These are phyloP conservation scores for Parietichytrium sp. DNA, from an alignment of 108 stramenopile species.

Conservation along the genomic window DNA sequence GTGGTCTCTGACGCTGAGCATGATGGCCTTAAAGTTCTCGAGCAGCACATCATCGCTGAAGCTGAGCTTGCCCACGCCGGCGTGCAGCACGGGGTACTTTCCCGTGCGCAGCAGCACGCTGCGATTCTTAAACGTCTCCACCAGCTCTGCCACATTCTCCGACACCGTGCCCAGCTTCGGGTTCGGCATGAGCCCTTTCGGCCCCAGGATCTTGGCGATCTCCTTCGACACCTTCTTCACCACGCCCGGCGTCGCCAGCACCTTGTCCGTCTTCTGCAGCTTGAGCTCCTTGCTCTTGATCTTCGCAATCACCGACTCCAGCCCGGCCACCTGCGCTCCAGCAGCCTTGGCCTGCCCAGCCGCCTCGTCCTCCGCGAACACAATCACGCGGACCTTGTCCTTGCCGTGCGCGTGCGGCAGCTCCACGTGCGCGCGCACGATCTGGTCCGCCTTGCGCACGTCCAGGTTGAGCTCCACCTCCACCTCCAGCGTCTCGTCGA, in stretches of 20 bases:
- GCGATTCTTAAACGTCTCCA: conserved; percentile 64
- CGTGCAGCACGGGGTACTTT: conserved; percentile 77
- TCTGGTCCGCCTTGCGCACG: conserved; percentile 88
- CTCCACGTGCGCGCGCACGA: conserved; percentile 74
- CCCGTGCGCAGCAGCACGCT: conserved; percentile 80
- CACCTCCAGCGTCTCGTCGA: too few species aligned
- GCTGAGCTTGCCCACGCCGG: conserved; percentile 79
- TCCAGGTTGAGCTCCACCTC: conserved; percentile 60
- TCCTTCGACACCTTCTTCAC: conserved; percentile 68
- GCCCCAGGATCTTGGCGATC: conserved; percentile 82
- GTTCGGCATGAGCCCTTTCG: conserved; percentile 94
- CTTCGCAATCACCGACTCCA: conserved; percentile 71
- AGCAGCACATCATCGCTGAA: conserved; percentile 50
- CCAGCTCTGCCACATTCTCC: conserved; percentile 62
- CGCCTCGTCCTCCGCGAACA: conserved; percentile 71
- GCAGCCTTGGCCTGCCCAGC: conserved; percentile 66
- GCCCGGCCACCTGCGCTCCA: conserved; percentile 81
- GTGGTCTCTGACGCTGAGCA: conserved; percentile 53
- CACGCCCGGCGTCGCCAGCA: conserved; percentile 81
- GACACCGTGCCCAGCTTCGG: conserved; percentile 86
- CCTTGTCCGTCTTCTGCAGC: conserved; percentile 61
- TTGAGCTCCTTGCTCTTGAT: conserved; percentile 69
- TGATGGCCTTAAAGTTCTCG: conserved; percentile 60
- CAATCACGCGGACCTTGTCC: conserved; percentile 70
- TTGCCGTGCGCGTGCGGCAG: conserved; percentile 90